Evolutionary conservation across 2,329 filamentous ascomycete genomes (phyloP).

Genomic region (Aspergillus sp.): DNA sequence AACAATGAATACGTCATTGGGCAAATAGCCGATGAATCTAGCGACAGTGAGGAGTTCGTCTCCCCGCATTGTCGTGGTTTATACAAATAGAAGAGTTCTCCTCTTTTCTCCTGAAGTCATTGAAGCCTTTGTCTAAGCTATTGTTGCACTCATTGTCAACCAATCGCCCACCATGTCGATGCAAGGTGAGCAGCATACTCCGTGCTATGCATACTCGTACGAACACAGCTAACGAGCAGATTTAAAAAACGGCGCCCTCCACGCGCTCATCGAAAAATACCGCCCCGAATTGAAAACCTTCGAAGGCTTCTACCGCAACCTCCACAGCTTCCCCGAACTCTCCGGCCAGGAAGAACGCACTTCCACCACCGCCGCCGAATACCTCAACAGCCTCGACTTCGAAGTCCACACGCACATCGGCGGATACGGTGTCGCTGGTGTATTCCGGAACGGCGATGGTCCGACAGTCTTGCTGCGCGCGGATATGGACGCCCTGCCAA

Average conservation of each 20-base stretch:
- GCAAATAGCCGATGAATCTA: no score
- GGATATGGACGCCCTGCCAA: conserved; percentile 57
- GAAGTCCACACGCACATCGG: conserved; percentile 49
- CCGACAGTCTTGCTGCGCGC: conserved; percentile 53
- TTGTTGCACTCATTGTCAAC: no score
- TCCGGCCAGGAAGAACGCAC: conserved; percentile 51
- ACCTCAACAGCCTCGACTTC: conserved; percentile 36
- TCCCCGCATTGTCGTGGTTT: no score
- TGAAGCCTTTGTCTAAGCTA: no score
- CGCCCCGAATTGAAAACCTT: conserved; percentile 40
- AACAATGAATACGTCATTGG: no score
- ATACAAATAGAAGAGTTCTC: no score
- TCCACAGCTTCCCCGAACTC: conserved; percentile 52
- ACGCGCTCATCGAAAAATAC: conserved; percentile 25
- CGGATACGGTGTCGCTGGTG: conserved; percentile 52
- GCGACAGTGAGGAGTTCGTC: no score
- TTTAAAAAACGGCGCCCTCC: background rate
- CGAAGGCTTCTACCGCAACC: conserved; percentile 50
- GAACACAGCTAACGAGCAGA: background rate
- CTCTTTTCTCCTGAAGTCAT: no score
- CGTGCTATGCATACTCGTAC: background rate
- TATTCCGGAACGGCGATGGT: conserved; percentile 51
- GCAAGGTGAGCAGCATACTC: background rate
- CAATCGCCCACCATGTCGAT: background rate
- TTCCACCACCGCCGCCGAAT: conserved; percentile 37